Evolutionary conservation across 495 filamentous ascomycete genomes (phyloP), one percentile per base, ranked within the genome.

Genomic region (Baudoinia panamericana): DNA sequence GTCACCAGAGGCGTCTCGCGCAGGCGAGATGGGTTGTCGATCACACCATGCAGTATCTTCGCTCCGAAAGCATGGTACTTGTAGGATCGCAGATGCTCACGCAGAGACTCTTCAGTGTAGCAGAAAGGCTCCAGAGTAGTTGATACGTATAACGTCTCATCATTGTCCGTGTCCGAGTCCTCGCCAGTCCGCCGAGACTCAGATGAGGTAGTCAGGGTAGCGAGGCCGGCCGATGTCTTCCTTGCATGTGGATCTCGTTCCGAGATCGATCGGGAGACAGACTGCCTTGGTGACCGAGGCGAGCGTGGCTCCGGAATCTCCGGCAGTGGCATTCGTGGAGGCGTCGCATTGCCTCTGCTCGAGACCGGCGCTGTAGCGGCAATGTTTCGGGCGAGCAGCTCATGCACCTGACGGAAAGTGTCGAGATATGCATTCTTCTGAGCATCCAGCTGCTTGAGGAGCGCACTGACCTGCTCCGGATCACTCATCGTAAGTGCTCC

Each of bases 11-110:
- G 47, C 1, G 43, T 31, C 16, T 54, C 40, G 12, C 56, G 30
- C 6, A 66, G 32, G 11, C 63, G 52, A 16, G 57, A 39, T 12
- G 59, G 53, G 24, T 62, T 58, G 7, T 53, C 46, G 30, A 63
- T 38, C 27, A 48, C 30, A 8, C 45, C 43, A 0, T 56, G 52
- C 13, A 72, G 41, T 8, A 68, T 58, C 3, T 43, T 53, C 17
- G 47, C 36, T 0, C 59, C 60, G 24, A 47, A 43, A 19, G 56
- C 29, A 10, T 60, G 53, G 32, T 57, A 63, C 4, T 54, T 34
- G 36, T 65, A 56, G 15, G 43, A 51, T 42, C 45, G 48, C 17
- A 59, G 29, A 39, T 59, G 56, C 18, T 52, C 43, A 0, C 56
- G 44, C 16, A 59, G 36, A 17, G 48, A 30, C 19, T 59, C 56